Base-by-base conservation (phyloP, 129 eudicot genomes). In the Flaveria sonorensis region DNA sequence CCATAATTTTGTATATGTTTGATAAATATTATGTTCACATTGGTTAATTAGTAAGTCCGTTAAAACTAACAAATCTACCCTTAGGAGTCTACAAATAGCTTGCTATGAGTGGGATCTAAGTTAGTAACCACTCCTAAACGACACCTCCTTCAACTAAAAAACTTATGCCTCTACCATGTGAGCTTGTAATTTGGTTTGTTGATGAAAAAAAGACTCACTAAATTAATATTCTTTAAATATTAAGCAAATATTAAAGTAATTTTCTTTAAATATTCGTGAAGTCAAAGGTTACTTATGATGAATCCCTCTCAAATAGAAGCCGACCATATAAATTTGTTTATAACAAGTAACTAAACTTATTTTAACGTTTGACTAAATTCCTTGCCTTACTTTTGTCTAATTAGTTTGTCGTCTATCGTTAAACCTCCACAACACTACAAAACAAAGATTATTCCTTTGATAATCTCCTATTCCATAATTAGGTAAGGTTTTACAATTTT, bases 321-420 rank as follows among this genome's bases (percentile, higher is more conserved):
- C 70, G 61, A 39, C 63, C 48, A 62, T 10, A 62, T 61, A 40
- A 69, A 40, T 74, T 79, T 43, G 0, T 78, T 50, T 59, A 68
- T 15, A 48, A 61, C 55, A 78, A 16, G 52, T 48, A 50, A 71
- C 57, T 20, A 71, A 71, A 69, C 24, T 56, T 81, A 32, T 60
- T 24, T 36, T 81, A 77, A 72, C 81, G 70, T 77, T 81, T 57
- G 78, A 81, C 83, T 74, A 21, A 65, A 52, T 52, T 30, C 19
- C 43, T 64, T 62, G 63, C 77, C 68, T 45, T 63, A 75, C 50
- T 71, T 84, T 78, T 82, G 89, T 85, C 81, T 46, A 9, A 61
- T 79, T 78, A 68, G 61, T 79, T 79, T 85, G 84, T 80, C 82
- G 10, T 68, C 2, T 71, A 24, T n/a, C 71, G 24, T 4, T 55